Evolutionary conservation across 2,329 filamentous ascomycete species (phyloP).

Genomic region (Teratosphaeria gauchensis): DNA sequence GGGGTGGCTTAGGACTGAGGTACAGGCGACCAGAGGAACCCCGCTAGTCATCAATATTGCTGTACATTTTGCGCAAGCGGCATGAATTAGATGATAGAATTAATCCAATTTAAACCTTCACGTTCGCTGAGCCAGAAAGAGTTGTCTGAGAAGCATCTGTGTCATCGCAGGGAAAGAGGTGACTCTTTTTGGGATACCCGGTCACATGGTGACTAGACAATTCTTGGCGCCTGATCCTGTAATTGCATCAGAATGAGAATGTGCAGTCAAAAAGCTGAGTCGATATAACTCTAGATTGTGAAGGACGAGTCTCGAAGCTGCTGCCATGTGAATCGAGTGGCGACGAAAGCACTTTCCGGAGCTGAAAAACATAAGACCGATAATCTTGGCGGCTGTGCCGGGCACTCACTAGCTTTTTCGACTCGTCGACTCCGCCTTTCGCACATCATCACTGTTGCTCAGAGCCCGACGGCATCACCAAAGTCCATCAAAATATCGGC

Average conservation of each 20-base stretch:
- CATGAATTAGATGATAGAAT: not conserved
- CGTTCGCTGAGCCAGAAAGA: not conserved
- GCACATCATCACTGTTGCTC: conserved; percentile 2
- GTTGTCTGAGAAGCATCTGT: not conserved
- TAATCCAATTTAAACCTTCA: not conserved
- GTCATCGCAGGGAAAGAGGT: not conserved
- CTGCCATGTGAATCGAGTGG: not conserved
- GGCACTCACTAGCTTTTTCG: not conserved
- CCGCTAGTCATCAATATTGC: conserved; percentile 2
- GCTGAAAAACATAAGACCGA: too few relatives aligned
- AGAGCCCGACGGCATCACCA: conserved; percentile 8
- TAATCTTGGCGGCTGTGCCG: too few relatives aligned
- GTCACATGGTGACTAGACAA: too few relatives aligned
- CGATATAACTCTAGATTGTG: too few relatives aligned
- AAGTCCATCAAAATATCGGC: conserved; percentile 1
- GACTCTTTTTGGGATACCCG: too few relatives aligned
- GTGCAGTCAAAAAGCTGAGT: too few relatives aligned
- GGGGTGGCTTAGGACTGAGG: not conserved
- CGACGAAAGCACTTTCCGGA: not conserved
- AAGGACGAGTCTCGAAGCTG: too few relatives aligned
- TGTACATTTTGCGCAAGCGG: conserved; percentile 1
- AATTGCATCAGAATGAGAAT: too few relatives aligned
- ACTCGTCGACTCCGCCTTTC: conserved; percentile 3
- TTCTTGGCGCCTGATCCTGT: too few relatives aligned
- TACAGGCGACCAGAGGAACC: not conserved